A percentile compares a stretch with the other conserved stretches of the same genome.
Conservation (phyloP, 2,329 filamentous ascomycete species). For the Stagonosporopsis rhizophila region DNA sequence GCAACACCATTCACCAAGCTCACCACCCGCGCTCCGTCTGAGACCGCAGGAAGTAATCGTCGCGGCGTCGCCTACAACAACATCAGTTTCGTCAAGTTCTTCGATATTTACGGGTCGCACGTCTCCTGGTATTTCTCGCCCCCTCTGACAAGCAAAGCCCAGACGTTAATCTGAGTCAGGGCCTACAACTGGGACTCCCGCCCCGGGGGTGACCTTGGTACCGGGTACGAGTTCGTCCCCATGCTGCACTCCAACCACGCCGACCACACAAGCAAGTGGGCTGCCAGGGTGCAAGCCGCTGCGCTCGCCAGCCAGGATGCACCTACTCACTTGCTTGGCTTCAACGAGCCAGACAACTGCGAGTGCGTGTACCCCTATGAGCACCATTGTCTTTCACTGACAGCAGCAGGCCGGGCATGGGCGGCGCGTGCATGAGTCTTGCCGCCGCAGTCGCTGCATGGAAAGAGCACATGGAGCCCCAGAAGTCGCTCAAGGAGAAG, state of each 20-base stretch:
- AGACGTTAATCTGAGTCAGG: neutral
- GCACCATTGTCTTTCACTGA: neutral
- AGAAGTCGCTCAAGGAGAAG: constrained; percentile 22
- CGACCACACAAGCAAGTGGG: constrained; percentile 31
- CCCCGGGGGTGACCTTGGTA: constrained; percentile 38
- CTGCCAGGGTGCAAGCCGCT: constrained; percentile 19
- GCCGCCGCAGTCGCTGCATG: constrained; percentile 20
- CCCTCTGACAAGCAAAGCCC: too few species aligned
- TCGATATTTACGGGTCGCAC: constrained; percentile 52
- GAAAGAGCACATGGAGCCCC: constrained; percentile 30
- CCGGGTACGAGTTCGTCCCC: constrained; percentile 66
- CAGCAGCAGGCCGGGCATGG: constrained; percentile 13
- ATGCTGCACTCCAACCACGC: constrained; percentile 45
- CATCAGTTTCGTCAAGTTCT: constrained; percentile 57
- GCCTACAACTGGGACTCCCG: constrained; percentile 71
- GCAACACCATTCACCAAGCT: neutral
- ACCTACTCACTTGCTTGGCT: constrained; percentile 35
- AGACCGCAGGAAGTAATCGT: constrained; percentile 49
- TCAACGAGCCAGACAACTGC: constrained; percentile 48
- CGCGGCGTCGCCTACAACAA: constrained; percentile 73
- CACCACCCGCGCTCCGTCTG: constrained; percentile 18
- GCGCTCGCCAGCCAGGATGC: constrained; percentile 1
- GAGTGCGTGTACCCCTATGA: constrained; percentile 18
- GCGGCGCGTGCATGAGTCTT: constrained; percentile 36
- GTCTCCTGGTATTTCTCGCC: constrained; percentile 57